phyloP scores from a whole-genome alignment of 164 flowering plant genomes.

The Berberis vulgaris region DNA sequence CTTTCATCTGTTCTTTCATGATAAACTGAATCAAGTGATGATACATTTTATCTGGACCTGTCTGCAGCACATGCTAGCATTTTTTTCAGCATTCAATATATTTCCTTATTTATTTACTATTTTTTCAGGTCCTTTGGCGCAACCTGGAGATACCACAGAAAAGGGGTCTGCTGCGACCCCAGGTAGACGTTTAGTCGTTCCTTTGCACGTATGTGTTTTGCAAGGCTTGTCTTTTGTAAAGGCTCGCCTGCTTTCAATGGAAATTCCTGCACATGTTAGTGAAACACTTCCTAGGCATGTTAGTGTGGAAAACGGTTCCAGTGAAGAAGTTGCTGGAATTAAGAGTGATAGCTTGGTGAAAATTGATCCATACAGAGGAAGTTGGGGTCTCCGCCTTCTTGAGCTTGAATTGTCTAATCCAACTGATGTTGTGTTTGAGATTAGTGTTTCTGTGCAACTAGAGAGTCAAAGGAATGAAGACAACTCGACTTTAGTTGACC shows the following conservation, averaged over 20 bases:
- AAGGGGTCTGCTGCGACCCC: constrained; percentile 49
- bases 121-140: constrained; percentile 44
- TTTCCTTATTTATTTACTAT: constrained; percentile 14
- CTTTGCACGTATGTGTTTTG: constrained; percentile 78
- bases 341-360: constrained; percentile 59
- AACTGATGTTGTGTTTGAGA: constrained; percentile 87
- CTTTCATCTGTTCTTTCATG: too few relatives aligned
- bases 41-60: too few relatives aligned
- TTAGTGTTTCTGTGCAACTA: constrained; percentile 70
- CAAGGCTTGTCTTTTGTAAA: constrained; percentile 91
- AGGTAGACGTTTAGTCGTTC: constrained; percentile 87
- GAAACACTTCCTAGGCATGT: constrained; percentile 43
- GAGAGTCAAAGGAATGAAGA: constrained; percentile 41
- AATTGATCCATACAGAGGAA: constrained; percentile 94
- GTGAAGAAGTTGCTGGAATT: constrained; percentile 23
- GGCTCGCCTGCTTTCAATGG: constrained; percentile 96
- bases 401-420: constrained; percentile 96
- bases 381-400: constrained; percentile 96
- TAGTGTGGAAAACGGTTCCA: constrained; percentile 16
- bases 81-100: background rate
- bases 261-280: constrained; percentile 88
- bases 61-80: too few relatives aligned
- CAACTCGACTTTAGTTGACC: constrained; percentile 19
- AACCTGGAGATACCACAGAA: constrained; percentile 27
- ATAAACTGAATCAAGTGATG: too few relatives aligned